These are phyloP conservation scores for Ophiostoma fasciatum DNA, from an alignment of 2,329 filamentous ascomycete genomes.

Conservation along the genomic window DNA sequence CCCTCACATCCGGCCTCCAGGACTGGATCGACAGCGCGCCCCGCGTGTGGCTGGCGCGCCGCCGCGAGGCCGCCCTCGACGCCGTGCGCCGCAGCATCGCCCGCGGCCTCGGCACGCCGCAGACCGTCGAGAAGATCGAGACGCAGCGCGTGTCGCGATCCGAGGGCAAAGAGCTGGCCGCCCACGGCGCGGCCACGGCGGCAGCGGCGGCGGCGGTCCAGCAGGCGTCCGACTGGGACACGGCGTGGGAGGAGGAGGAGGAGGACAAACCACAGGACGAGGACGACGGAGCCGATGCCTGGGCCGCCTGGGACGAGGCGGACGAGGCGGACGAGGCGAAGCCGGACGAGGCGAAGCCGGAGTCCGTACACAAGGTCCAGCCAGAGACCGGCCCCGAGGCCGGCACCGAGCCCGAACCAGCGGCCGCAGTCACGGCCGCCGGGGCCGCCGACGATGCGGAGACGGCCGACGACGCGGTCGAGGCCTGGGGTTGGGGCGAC, in stretches of 20 bases:
- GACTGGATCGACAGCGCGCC: conserved; percentile 74
- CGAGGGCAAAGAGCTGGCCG: conserved; percentile 46
- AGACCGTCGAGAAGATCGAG: conserved; percentile 68
- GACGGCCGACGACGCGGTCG: conserved; percentile 38
- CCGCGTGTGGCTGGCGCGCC: conserved; percentile 71
- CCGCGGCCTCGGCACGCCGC: conserved; percentile 46
- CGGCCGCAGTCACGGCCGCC: no score
- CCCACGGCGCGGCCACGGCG: conserved; percentile 32
- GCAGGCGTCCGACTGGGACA: conserved; percentile 54
- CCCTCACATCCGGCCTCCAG: conserved; percentile 50
- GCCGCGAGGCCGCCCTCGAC: conserved; percentile 66
- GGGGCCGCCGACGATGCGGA: no score
- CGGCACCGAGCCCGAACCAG: no score
- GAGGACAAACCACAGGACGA: conserved; percentile 20
- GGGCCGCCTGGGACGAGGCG: conserved; percentile 20
- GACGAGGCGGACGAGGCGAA: conserved; percentile 29
- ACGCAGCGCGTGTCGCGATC: conserved; percentile 59
- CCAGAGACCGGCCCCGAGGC: conserved; percentile 10
- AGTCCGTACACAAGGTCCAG: no score
- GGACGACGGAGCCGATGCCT: conserved; percentile 23
- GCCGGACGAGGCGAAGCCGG: no score
- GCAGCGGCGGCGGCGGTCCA: conserved; percentile 26
- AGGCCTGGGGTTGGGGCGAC: conserved; percentile 79
- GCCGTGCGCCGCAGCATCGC: conserved; percentile 55
- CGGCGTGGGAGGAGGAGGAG: conserved; percentile 63